These are phyloP conservation scores for Prunus fruticosa DNA, from an alignment of 306 rosid genomes.

Conservation along the genomic window DNA sequence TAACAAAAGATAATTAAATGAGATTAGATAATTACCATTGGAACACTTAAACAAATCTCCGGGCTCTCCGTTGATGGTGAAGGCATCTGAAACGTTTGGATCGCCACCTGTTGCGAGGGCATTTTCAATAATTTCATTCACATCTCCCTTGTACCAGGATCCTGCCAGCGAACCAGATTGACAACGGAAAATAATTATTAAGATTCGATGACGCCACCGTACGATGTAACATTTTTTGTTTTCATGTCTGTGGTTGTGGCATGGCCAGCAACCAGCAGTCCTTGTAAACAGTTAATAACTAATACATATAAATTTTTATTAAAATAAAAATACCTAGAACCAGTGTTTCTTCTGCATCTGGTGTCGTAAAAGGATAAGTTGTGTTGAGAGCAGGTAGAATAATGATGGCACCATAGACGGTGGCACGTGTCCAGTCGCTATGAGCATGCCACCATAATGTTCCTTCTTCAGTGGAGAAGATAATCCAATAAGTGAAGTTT, in stretches of 20 bases:
- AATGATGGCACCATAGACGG: slow-evolving; percentile 35
- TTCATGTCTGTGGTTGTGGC: too few species aligned
- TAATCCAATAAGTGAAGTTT: slow-evolving; percentile 25
- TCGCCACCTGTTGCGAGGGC: slow-evolving; percentile 21
- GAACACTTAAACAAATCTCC: slow-evolving; percentile 29
- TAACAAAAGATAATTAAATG: too few species aligned
- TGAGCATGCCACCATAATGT: slow-evolving; percentile 49
- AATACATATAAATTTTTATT: background rate
- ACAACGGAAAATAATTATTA: background rate
- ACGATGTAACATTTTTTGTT: too few species aligned
- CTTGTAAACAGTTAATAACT: too few species aligned
- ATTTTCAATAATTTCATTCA: slow-evolving; percentile 9
- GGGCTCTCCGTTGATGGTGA: slow-evolving; percentile 33
- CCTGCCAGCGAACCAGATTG: background rate
- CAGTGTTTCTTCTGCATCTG: slow-evolving; percentile 7
- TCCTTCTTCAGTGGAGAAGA: slow-evolving; percentile 41
- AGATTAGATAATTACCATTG: slow-evolving; percentile 13
- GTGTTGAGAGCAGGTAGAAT: slow-evolving; percentile 7
- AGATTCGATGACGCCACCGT: too few species aligned
- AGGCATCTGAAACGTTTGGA: slow-evolving; percentile 17
- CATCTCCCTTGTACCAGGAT: slow-evolving; percentile 24
- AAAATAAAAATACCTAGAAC: slow-evolving; percentile 8
- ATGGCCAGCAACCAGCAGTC: too few species aligned
- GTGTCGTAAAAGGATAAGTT: slow-evolving; percentile 26
- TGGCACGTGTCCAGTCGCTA: slow-evolving; percentile 38